Evolutionary conservation across 495 filamentous ascomycete genomes (phyloP), one percentile per base, ranked within the genome.

Genomic region (Penicillium subrubescens): DNA sequence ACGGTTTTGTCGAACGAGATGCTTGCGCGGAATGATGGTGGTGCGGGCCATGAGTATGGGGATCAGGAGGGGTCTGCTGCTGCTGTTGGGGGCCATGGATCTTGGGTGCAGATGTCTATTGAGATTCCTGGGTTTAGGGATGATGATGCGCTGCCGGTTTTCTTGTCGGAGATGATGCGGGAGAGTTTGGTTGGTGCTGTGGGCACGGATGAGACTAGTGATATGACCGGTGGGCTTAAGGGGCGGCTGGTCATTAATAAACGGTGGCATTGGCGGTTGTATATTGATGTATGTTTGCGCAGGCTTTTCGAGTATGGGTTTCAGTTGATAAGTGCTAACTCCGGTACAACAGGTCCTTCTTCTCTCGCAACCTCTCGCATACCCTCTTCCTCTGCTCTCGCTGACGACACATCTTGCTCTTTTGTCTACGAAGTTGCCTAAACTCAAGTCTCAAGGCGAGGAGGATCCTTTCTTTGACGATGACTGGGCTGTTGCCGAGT

Each of bases 381-480:
- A 97, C 71, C 95, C 95, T 0, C 87, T 97, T 15, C 94, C 96
- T 2, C 87, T 98, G 8, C 88, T 98, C 39, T 95, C 92, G 35
- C 85, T 98, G 37, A 96, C 95, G 1, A 96, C 92, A 3, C 93
- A 98, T 76, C 90, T 99, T 63, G 95, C 95, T n/a, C 91, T 99
- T 33, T 88, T 97, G 54, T 87, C 90, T 44, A 92, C 94, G 8
- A 89, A 90, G 60, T 86, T 98, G 3, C 95, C 95, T 19, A 85
- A 88, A 34, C 80, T 96, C 25, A 90, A 91, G 72, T 96, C 92
- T 25, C 88, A 93, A 70, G 83, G 83, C 59, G 93, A 96, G 73
- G 95, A 99, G 79, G 96, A 99, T 70, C 96, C 96, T 2, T 88
- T 97, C 69, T 98, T 99, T 81, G 90, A 97, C 81, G 96, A 99